Percentiles rank a stretch among this genome's conserved stretches.
Evolutionary conservation across 1,284 basidiomycete genomes (phyloP).

Genomic region (Microbotryum lychnidis-dioicae): DNA sequence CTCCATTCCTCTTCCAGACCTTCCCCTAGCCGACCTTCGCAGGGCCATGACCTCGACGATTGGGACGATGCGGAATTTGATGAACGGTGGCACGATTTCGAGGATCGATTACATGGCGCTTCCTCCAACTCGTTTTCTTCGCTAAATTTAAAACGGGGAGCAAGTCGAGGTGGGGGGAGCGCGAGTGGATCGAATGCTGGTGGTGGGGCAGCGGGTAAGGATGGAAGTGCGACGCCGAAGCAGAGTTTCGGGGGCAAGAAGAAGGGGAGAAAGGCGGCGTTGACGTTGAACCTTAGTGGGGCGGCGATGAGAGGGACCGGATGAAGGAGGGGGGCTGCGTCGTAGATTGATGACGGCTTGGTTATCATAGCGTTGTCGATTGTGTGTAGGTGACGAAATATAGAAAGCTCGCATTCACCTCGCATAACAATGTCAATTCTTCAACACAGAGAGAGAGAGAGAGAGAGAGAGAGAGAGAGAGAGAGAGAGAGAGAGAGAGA

Average conservation of each 20-base stretch:
- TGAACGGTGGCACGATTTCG: conserved; percentile 24
- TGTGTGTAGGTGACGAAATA: no score
- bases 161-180: neutral
- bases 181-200: conserved; percentile 5
- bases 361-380: neutral
- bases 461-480: no score
- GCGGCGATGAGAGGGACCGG: conserved; percentile 11
- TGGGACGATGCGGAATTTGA: conserved; percentile 21
- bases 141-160: neutral
- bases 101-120: conserved; percentile 10
- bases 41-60: neutral
- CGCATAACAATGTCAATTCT: no score
- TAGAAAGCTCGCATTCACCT: no score
- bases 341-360: neutral
- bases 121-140: no score
- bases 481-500: no score
- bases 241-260: neutral
- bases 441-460: no score
- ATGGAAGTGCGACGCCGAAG: neutral
- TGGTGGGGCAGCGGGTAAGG: neutral
- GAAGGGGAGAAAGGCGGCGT: conserved; percentile 4
- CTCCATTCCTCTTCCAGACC: conserved; percentile 14
- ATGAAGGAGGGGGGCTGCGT: neutral
- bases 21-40: no score
- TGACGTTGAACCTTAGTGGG: conserved; percentile 12